Evolutionary conservation across 495 filamentous ascomycete genomes (phyloP).

Genomic region (Penicillium samsonianum): DNA sequence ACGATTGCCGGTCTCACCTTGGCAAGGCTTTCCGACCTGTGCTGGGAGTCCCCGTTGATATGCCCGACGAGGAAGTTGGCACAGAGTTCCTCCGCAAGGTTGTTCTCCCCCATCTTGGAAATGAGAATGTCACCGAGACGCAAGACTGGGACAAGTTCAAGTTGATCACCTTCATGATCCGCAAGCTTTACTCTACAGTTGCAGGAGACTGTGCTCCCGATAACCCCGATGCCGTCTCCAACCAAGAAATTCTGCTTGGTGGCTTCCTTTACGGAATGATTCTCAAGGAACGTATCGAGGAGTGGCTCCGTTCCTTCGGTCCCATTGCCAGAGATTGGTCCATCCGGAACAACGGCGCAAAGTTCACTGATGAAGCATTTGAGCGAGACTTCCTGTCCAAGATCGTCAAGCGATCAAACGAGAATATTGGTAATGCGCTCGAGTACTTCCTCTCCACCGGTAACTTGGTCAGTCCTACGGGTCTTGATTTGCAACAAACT

Average conservation of each 20-base stretch:
- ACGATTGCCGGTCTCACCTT: slow-evolving; percentile 76
- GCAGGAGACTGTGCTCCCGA: slow-evolving; percentile 89
- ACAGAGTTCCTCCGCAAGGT: slow-evolving; percentile 86
- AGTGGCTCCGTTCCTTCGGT: slow-evolving; percentile 70
- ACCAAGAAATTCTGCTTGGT: slow-evolving; percentile 89
- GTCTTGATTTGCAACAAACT: slow-evolving; percentile 89
- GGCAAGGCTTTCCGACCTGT: slow-evolving; percentile 88
- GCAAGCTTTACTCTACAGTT: slow-evolving; percentile 90
- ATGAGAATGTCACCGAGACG: slow-evolving; percentile 73
- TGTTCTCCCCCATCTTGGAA: slow-evolving; percentile 86
- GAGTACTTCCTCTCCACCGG: slow-evolving; percentile 98
- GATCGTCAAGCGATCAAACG: slow-evolving; percentile 77
- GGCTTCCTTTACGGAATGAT: slow-evolving; percentile 95
- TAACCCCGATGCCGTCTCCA: slow-evolving; percentile 93
- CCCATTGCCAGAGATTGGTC: slow-evolving; percentile 68
- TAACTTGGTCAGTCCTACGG: slow-evolving; percentile 85
- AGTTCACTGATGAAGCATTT: slow-evolving; percentile 72
- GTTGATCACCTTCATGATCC: slow-evolving; percentile 92
- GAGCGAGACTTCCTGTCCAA: slow-evolving; percentile 73
- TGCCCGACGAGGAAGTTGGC: slow-evolving; percentile 83
- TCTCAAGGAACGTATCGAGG: slow-evolving; percentile 89
- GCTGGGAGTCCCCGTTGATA: slow-evolving; percentile 73
- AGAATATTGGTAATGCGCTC: slow-evolving; percentile 80
- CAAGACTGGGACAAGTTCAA: slow-evolving; percentile 91
- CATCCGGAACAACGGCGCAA: slow-evolving; percentile 59